Evolutionary conservation across 1,139 yeast genomes (phyloP).

Genomic region (Geotrichum klebahnii): DNA sequence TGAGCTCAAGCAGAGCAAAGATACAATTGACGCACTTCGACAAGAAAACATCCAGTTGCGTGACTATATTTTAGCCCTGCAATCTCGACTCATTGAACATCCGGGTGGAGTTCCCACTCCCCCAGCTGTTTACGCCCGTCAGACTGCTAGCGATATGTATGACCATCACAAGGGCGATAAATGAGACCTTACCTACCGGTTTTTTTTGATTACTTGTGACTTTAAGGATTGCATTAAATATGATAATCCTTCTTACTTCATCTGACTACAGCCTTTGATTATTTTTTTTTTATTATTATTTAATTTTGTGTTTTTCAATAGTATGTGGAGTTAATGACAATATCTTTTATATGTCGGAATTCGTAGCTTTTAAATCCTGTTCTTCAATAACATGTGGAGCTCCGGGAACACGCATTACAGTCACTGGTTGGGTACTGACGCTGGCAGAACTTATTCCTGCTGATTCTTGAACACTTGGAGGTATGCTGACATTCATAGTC

Average conservation of each 20-base stretch:
- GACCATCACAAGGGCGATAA: constrained; percentile 17
- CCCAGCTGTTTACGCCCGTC: constrained; percentile 42
- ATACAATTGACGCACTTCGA: constrained; percentile 58
- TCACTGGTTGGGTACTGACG: neutral
- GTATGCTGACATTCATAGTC: neutral
- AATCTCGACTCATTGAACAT: constrained; percentile 58
- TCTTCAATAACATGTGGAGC: constrained; percentile 3
- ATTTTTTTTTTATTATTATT: too few relatives aligned
- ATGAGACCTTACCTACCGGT: neutral
- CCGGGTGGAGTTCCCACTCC: constrained; percentile 44
- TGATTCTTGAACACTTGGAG: neutral
- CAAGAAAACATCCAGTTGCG: constrained; percentile 68
- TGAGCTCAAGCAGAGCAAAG: constrained; percentile 56
- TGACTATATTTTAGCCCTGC: constrained; percentile 67
- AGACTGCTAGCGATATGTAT: constrained; percentile 20
- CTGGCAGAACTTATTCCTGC: neutral
- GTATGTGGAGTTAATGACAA: too few relatives aligned
- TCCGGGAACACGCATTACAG: constrained; percentile 4
- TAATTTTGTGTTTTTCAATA: too few relatives aligned
- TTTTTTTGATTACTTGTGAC: neutral
- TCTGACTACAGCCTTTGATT: too few relatives aligned
- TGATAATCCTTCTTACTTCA: too few relatives aligned
- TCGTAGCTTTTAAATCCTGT: neutral
- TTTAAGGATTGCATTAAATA: too few relatives aligned
- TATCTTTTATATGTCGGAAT: too few relatives aligned